Conservation (phyloP, 2,329 filamentous ascomycete genomes). For the Paraphaeosphaeria sporulosa region DNA sequence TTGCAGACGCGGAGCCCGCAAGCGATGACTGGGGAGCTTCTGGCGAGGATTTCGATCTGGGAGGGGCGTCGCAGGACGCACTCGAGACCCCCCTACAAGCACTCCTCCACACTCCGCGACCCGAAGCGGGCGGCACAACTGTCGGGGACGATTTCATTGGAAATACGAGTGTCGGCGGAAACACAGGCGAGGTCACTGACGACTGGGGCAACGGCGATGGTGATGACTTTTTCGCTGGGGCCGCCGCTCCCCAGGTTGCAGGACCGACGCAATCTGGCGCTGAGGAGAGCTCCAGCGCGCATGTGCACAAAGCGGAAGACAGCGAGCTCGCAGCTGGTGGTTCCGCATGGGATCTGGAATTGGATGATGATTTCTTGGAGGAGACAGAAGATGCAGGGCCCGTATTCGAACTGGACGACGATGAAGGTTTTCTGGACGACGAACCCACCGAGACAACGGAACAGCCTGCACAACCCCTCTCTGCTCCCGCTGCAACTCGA, state of each 20-base stretch:
- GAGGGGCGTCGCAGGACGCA: constrained; percentile 32
- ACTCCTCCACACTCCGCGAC: constrained; percentile 29
- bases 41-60: constrained; percentile 43
- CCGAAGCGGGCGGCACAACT: constrained; percentile 41
- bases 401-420: constrained; percentile 78
- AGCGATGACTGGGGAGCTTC: constrained; percentile 42
- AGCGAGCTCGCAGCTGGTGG: constrained; percentile 67
- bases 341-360: constrained; percentile 82
- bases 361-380: constrained; percentile 76
- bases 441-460: constrained; percentile 53
- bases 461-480: constrained; percentile 30
- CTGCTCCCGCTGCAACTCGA: constrained; percentile 31
- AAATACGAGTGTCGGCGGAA: constrained; percentile 39
- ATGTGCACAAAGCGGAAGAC: constrained; percentile 25
- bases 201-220: constrained; percentile 45
- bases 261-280: constrained; percentile 26
- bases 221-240: constrained; percentile 43
- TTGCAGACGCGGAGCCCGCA: constrained; percentile 51
- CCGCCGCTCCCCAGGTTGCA: constrained; percentile 21
- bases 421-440: constrained; percentile 84
- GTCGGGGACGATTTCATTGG: constrained; percentile 42
- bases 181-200: constrained; percentile 37
- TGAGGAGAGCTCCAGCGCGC: constrained; percentile 29
- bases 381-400: constrained; percentile 58
- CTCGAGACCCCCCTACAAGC: constrained; percentile 16